A percentile compares a stretch with the other conserved stretches of the same genome.
phyloP scores from a whole-genome alignment of 108 stramenopile genomes.

The Parmales sp. region DNA sequence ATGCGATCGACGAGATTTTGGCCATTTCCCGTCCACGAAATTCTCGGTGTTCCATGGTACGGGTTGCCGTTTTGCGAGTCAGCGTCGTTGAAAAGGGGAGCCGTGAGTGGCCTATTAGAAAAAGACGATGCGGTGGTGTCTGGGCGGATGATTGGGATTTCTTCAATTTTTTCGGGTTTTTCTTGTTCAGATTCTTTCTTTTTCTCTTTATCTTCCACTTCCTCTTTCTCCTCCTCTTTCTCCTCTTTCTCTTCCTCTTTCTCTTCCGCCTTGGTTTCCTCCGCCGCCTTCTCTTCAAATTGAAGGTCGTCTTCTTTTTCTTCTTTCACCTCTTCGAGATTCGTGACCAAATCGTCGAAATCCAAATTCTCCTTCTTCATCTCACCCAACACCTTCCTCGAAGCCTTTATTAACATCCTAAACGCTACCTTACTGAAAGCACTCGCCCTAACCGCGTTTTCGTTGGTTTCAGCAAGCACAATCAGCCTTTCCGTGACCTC shows the following conservation, averaged over 20 bases:
- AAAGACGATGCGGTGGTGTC: too few species aligned
- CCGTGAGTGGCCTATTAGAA: too few species aligned
- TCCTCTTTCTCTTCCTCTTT: slow-evolving; percentile 8
- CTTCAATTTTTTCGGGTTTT: too few species aligned
- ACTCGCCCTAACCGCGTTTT: slow-evolving; percentile 18
- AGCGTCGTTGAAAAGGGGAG: too few species aligned
- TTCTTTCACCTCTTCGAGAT: background rate
- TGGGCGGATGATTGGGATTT: too few species aligned
- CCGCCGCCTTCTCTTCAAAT: slow-evolving; percentile 16
- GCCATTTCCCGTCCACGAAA: too few species aligned
- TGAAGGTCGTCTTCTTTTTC: background rate
- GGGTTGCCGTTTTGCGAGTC: too few species aligned
- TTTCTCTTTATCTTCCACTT: slow-evolving; percentile 7
- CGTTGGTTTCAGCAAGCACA: slow-evolving; percentile 19
- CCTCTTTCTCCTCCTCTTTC: background rate
- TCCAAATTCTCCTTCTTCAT: background rate
- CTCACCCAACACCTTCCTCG: background rate
- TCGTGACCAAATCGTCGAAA: background rate
- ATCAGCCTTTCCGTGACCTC: slow-evolving; percentile 27
- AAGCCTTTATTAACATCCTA: slow-evolving; percentile 16
- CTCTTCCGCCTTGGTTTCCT: slow-evolving; percentile 17
- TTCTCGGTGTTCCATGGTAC: too few species aligned
- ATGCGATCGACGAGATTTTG: too few species aligned
- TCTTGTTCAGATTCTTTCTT: too few species aligned
- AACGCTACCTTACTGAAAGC: slow-evolving; percentile 10